Evolutionary conservation across 805 yeast genomes (phyloP).

Genomic region (Saccharomyces jurei): DNA sequence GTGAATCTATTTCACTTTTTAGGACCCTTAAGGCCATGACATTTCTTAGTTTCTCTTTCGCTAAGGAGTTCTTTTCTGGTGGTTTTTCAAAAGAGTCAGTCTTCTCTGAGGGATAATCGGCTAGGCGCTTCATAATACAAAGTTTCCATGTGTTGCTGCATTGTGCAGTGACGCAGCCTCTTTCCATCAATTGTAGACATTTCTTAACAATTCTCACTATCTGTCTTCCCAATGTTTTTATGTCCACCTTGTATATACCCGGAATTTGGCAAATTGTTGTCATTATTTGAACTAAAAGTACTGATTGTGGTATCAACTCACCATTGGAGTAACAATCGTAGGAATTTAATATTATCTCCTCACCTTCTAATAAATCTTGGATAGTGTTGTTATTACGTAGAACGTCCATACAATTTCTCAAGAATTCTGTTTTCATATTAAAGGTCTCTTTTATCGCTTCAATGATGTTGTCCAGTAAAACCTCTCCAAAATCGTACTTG

Average conservation of each 20-base stretch:
- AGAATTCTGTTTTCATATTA: conserved; percentile 17
- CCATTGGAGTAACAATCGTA: conserved; percentile 56
- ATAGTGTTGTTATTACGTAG: conserved; percentile 24
- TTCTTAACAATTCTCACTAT: conserved; percentile 49
- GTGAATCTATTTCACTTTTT: conserved; percentile 46
- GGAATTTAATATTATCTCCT: conserved; percentile 41
- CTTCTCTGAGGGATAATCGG: conserved; percentile 35
- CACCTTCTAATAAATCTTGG: conserved; percentile 32
- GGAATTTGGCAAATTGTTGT: conserved; percentile 32
- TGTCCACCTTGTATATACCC: conserved; percentile 13
- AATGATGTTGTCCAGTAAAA: conserved; percentile 35
- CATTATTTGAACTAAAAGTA: conserved; percentile 45
- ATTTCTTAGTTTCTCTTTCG: conserved; percentile 20
- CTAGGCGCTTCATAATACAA: conserved; percentile 25
- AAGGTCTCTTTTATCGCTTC: conserved; percentile 29
- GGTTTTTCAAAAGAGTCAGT: background rate
- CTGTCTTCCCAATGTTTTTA: conserved; percentile 20
- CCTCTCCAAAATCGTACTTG: conserved; percentile 72
- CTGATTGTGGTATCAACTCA: conserved; percentile 52
- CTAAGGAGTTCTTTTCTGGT: conserved; percentile 7
- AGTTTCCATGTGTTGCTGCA: conserved; percentile 24
- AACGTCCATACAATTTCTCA: conserved; percentile 33
- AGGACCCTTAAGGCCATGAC: conserved; percentile 50
- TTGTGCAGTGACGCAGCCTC: conserved; percentile 38
- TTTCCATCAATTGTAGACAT: conserved; percentile 52